Base-by-base conservation (phyloP, 371 early-diverging fungal species). In the Mortierella sp. region DNA sequence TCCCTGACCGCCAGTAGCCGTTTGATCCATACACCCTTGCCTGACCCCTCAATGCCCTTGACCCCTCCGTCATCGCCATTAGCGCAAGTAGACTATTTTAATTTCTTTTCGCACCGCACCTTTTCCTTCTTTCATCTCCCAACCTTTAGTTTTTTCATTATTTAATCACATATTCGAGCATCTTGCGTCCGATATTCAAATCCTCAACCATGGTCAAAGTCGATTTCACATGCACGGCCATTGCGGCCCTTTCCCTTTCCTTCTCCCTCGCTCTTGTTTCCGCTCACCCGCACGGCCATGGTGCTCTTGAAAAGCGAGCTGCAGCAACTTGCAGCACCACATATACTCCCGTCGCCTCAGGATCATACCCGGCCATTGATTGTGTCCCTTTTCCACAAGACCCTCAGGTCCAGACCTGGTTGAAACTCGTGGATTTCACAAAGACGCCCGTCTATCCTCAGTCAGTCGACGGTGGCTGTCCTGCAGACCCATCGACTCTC, bases 401-500 rank as follows among this genome's bases (percentile, higher is more conserved):
- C 30, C 65, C 65, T 17, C 65, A 65, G 43, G 65, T 65, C 4
- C 58, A 58, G 52, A 37, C 50, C 3, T 65, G 65, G 58, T 47
- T 58, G 37, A 65, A 65, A 37, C 30, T 65, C 12, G 65, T 65
- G n/a, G 58, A 65, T 17, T 34, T 65, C 17, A 46, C 65, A 21
- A 65, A 57, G 65, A 30, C 32, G 6, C 65, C 65, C 6, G 34
- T 44, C 15, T 65, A 21, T 39, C 46, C 57, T 7, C 65, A 26
- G 7, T 57, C 58, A 8, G 43, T 41, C 8, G 44, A 48, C 14
- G 56, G 65, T 34, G 43, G 28, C 41, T 65, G 65, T 34, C 65
- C 65, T 15, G 26, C 62, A 6, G 57, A 65, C 31, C n/a, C 52
- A 42, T 43, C 60, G 7, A 53, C 66, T 2, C 56, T 72, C 24